Conservation (phyloP, 768 basidiomycete species). For the Mycena belliarum region DNA sequence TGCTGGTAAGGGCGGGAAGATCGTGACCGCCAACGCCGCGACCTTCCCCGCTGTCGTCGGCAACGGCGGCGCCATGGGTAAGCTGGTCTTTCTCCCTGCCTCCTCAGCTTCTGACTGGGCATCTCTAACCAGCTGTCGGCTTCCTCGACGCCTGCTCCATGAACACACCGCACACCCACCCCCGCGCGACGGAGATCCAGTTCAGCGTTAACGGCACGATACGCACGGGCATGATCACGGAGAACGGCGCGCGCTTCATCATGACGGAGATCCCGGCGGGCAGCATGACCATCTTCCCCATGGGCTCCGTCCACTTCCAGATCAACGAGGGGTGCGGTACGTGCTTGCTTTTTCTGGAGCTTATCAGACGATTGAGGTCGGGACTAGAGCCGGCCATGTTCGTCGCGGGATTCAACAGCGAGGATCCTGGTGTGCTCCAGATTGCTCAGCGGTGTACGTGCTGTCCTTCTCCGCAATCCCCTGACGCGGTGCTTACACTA, state of each 20-base stretch:
- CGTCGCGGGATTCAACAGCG: constrained; percentile 19
- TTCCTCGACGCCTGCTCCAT: constrained; percentile 17
- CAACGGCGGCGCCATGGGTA: constrained; percentile 21
- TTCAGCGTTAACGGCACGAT: constrained; percentile 22
- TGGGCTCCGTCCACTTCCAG: constrained; percentile 23
- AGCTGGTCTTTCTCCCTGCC: not conserved
- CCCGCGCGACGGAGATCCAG: constrained; percentile 23
- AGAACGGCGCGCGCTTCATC: constrained; percentile 23
- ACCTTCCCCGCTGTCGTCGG: constrained; percentile 22
- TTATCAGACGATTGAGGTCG: not conserved
- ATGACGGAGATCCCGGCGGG: constrained; percentile 15
- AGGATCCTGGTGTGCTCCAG: constrained; percentile 17
- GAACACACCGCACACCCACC: constrained; percentile 23
- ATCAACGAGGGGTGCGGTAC: constrained; percentile 21
- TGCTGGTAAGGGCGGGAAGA: constrained; percentile 2
- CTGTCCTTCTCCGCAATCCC: too few species aligned
- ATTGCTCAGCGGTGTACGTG: constrained; percentile 21
- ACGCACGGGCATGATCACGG: constrained; percentile 23
- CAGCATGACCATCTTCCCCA: constrained; percentile 19
- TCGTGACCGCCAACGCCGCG: constrained; percentile 11
- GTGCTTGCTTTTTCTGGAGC: not conserved
- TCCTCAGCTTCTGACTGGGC: not conserved
- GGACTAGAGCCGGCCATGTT: constrained; percentile 16
- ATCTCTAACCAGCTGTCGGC: constrained; percentile 8
- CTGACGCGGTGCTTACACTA: not conserved